Evolutionary conservation across 2,329 filamentous ascomycete species (phyloP).

Genomic region (Nakataea oryzae): DNA sequence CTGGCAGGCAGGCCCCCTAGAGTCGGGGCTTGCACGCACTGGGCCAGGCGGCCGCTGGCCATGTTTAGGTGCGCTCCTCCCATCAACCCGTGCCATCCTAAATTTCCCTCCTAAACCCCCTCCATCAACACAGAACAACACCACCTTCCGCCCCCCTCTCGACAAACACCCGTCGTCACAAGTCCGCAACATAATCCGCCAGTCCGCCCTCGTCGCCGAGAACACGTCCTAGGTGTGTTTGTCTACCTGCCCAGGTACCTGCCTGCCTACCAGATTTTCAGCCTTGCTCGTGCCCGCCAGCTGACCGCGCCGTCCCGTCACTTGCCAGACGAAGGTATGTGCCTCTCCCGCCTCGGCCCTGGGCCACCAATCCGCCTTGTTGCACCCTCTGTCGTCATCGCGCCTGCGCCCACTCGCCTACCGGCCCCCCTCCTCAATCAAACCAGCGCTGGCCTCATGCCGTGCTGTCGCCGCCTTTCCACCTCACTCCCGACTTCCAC

Average conservation of each 20-base stretch:
- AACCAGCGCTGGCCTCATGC: background rate
- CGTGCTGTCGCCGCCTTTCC: background rate
- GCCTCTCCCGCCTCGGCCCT: background rate
- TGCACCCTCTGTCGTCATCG: slow-evolving; percentile 16
- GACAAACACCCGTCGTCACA: background rate
- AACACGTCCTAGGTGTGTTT: background rate
- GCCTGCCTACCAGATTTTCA: background rate
- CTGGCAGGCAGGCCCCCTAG: background rate
- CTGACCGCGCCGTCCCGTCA: background rate
- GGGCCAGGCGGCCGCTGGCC: background rate
- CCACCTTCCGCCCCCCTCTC: background rate
- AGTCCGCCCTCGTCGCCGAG: too few relatives aligned
- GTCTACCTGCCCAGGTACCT: background rate
- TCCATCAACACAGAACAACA: slow-evolving; percentile 2
- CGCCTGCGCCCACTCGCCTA: slow-evolving; percentile 11
- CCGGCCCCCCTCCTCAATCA: background rate
- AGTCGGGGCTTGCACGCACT: background rate
- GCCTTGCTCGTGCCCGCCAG: background rate
- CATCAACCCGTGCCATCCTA: background rate
- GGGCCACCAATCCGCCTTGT: background rate
- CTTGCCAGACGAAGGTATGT: background rate
- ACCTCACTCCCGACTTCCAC: background rate
- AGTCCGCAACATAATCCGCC: background rate
- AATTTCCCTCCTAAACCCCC: slow-evolving; percentile 3
- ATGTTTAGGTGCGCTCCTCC: background rate